These are phyloP conservation scores for Byssochlamys sp. DNA, from an alignment of 2,329 filamentous ascomycete species.

Conservation along the genomic window DNA sequence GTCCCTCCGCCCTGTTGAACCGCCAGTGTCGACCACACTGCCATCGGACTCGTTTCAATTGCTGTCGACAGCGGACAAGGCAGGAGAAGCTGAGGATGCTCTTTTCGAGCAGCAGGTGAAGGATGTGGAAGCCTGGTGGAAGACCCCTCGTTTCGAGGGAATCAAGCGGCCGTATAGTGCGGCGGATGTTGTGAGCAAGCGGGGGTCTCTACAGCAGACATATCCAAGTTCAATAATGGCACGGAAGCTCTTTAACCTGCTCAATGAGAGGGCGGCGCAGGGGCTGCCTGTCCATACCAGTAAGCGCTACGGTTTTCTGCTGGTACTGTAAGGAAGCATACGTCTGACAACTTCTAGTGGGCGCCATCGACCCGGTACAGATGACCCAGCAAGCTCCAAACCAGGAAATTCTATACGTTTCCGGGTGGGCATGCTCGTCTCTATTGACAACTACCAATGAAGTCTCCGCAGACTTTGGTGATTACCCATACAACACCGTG, in stretches of 20 bases:
- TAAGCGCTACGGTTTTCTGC: conserved; percentile 36
- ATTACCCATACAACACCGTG: conserved; percentile 98
- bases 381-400: conserved; percentile 97
- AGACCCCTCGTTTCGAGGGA: conserved; percentile 68
- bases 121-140: conserved; percentile 87
- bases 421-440: conserved; percentile 94
- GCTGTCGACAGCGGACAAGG: conserved; percentile 65
- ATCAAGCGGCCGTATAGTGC: conserved; percentile 88
- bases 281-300: conserved; percentile 89
- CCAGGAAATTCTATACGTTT: conserved; percentile 92
- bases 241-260: conserved; percentile 80
- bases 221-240: conserved; percentile 95
- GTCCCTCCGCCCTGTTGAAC: conserved; percentile 45
- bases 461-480: conserved; percentile 92
- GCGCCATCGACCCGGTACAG: conserved; percentile 95
- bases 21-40: conserved; percentile 51
- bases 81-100: conserved; percentile 70
- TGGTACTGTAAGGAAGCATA: neutral
- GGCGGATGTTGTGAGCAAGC: conserved; percentile 84
- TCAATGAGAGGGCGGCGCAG: conserved; percentile 65
- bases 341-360: conserved; percentile 48
- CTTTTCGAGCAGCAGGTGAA: conserved; percentile 75
- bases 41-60: conserved; percentile 77
- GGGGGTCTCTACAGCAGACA: conserved; percentile 73
- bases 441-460: conserved; percentile 90